Base-by-base conservation (phyloP, 345 rosid genomes). In the Psidium guajava region DNA sequence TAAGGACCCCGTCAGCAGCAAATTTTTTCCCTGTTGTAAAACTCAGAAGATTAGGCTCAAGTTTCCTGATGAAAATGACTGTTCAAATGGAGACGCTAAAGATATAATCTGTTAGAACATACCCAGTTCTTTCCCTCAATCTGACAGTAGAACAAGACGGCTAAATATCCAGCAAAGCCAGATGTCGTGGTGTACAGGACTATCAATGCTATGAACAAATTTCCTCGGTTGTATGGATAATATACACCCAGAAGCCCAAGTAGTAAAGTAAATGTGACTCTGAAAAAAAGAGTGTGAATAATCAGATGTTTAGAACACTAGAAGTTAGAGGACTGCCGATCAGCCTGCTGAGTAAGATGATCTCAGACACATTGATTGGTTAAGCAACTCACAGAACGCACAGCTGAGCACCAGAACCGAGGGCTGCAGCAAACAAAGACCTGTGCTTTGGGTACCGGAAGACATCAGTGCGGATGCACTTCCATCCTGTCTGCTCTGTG, bases 401-500 rank as follows among this genome's bases (percentile, higher is more conserved):
- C 88, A 96, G 56, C 82, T 96, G 98, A 54, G 95, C 87, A 15
- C 98, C 99, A 44, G 95, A 91, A 42, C 99, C 99, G 25, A 96
- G 93, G 54, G 92, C 92, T 11, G 98, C 96, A 49, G 98, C 92
- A 90, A 96, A 92, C 24, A 96, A 84, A 81, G 99, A 96, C 81
- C 93, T 91, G 88, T 88, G 81, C 85, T 90, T 91, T 6, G 99
- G 99, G 87, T 91, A 96, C 24, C 97, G 91, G 86, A 96, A 96
- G 49, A 96, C 98, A 86, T 96, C 98, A 7, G 97, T 95, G 54
- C 91, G 95, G 85, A 96, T 93, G 91, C 95, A 94, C 86, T 96
- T 96, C 98, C 98, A 96, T 86, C 98, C 98, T 57, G 93, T 95
- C 89, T 96, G 98, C 82, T 96, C 98, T 86, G 93, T 95, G 90